Conservation (phyloP, 371 early-diverging fungal species). For the Amoeboaphelidium protococcarum region DNA sequence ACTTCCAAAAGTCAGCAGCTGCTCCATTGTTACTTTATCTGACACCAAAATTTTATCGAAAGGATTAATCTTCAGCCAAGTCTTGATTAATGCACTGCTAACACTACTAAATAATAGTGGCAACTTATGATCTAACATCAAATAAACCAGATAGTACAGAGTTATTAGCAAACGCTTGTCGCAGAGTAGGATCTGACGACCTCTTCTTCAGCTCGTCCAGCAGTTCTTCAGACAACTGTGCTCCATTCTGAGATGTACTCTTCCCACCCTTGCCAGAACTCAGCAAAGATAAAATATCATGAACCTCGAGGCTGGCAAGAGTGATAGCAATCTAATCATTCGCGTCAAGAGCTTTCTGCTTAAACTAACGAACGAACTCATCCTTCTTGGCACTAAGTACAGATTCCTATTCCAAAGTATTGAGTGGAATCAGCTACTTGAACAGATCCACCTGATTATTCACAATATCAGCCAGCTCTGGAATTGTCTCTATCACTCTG, state of each 20-base stretch:
- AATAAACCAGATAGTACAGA: no score
- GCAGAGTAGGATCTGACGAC: slow-evolving; percentile 69
- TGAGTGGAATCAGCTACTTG: slow-evolving; percentile 52
- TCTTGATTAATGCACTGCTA: no score
- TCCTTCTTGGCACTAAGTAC: slow-evolving; percentile 86
- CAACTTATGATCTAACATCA: no score
- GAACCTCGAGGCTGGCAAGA: not conserved
- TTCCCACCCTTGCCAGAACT: not conserved
- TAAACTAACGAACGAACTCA: slow-evolving; percentile 36
- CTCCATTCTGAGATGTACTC: not conserved
- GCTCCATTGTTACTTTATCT: no score
- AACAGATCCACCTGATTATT: slow-evolving; percentile 66
- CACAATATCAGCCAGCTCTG: slow-evolving; percentile 13
- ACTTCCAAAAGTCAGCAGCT: no score
- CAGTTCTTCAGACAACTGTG: not conserved
- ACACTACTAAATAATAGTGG: no score
- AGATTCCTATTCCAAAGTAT: slow-evolving; percentile 67
- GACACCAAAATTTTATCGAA: no score
- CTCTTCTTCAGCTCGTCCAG: slow-evolving; percentile 54
- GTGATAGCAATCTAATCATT: not conserved
- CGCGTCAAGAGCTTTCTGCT: not conserved
- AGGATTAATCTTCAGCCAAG: no score
- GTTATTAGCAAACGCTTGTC: slow-evolving; percentile 47
- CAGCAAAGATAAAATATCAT: not conserved
- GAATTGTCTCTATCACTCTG: not conserved